Conservation (phyloP, 2,329 filamentous ascomycete genomes). For the Zopfia rhizophila region DNA sequence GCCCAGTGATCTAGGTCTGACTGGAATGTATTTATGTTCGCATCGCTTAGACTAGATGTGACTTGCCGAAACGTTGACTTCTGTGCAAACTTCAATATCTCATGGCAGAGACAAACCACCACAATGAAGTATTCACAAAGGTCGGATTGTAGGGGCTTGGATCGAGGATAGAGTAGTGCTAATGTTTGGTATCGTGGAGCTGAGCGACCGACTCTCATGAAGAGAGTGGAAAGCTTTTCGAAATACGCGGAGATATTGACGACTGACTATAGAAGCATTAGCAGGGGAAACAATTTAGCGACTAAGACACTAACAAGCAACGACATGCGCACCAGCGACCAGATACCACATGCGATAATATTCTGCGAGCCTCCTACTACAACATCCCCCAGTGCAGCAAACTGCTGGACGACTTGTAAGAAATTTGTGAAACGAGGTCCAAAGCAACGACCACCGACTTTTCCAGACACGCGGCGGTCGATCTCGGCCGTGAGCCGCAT, state of each 20-base stretch:
- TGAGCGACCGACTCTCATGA: conserved; percentile 55
- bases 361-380: conserved; percentile 58
- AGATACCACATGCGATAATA: conserved; percentile 57
- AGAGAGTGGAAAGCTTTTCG: conserved; percentile 53
- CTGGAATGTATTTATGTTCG: conserved; percentile 45
- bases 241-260: conserved; percentile 46
- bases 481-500: conserved; percentile 56
- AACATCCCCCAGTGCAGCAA: conserved; percentile 55
- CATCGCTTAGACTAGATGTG: conserved; percentile 40
- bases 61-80: conserved; percentile 48
- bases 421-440: conserved; percentile 56
- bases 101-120: conserved; percentile 53
- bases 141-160: conserved; percentile 48
- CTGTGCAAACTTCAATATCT: conserved; percentile 44
- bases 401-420: conserved; percentile 55
- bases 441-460: conserved; percentile 40
- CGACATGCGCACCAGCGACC: conserved; percentile 56
- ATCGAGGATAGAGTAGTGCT: conserved; percentile 53
- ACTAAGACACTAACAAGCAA: conserved; percentile 49
- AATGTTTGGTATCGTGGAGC: conserved; percentile 55
- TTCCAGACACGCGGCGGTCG: conserved; percentile 32
- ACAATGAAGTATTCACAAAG: conserved; percentile 56
- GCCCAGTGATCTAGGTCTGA: conserved; percentile 49
- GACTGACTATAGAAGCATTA: conserved; percentile 39
- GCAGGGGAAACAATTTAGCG: conserved; percentile 18